These are phyloP conservation scores for Bipolaris gigantea DNA, from an alignment of 2,329 filamentous ascomycete species.

Conservation along the genomic window DNA sequence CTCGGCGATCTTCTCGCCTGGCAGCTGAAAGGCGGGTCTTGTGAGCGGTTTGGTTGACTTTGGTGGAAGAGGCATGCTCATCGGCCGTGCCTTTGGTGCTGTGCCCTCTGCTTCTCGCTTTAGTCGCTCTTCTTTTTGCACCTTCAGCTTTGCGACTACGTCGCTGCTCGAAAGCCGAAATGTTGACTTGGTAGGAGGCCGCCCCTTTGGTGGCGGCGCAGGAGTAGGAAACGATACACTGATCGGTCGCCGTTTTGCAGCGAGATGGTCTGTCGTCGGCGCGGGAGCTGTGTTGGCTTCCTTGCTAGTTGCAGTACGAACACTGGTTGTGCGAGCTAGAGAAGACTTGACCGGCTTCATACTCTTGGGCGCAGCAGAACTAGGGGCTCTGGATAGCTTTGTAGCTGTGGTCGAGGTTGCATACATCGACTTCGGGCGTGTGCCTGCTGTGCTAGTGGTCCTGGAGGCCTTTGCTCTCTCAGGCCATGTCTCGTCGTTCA, in stretches of 20 bases:
- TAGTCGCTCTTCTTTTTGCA: conserved; percentile 52
- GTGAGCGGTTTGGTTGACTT: conserved; percentile 57
- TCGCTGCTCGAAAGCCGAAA: conserved; percentile 59
- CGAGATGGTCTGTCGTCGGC: conserved; percentile 42
- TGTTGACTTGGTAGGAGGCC: conserved; percentile 53
- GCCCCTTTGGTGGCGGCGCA: conserved; percentile 51
- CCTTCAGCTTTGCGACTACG: conserved; percentile 57
- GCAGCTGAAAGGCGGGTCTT: conserved; percentile 54
- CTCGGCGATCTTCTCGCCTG: conserved; percentile 55
- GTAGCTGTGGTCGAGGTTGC: conserved; percentile 15
- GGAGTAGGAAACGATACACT: conserved; percentile 53
- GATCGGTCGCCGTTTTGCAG: conserved; percentile 52
- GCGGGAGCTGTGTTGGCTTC: conserved; percentile 26
- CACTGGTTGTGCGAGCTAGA: conserved; percentile 32
- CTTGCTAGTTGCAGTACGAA: conserved; percentile 27
- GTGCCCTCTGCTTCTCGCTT: conserved; percentile 48
- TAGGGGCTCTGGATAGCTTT: conserved; percentile 34
- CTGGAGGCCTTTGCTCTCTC: conserved; percentile 21
- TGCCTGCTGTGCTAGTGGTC: conserved; percentile 6
- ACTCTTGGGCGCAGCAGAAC: conserved; percentile 29
- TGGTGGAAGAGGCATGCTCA: conserved; percentile 51
- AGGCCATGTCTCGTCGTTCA: conserved; percentile 36
- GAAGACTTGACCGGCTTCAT: conserved; percentile 33
- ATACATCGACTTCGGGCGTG: conserved; percentile 9
- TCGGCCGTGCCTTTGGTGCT: conserved; percentile 42